These are phyloP conservation scores for Neophaeococcomyces aloes DNA, from an alignment of 2,329 filamentous ascomycete genomes.

Conservation along the genomic window DNA sequence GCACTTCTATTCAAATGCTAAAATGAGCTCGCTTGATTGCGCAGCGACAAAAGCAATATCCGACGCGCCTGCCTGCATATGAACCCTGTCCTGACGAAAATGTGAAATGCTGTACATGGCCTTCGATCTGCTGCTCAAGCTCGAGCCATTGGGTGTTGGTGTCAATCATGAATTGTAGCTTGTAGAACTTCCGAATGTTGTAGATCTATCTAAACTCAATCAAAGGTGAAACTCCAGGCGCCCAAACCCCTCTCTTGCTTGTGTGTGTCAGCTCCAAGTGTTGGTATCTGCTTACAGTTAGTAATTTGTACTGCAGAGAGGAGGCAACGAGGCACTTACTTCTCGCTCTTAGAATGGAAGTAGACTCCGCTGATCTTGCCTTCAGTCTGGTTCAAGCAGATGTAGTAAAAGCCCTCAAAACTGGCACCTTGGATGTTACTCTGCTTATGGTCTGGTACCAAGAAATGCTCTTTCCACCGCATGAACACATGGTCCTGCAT, in stretches of 20 bases:
- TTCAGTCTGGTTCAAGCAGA: constrained; percentile 88
- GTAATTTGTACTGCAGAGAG: constrained; percentile 5
- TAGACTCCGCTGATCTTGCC: constrained; percentile 89
- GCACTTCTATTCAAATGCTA: no score
- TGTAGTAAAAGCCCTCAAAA: constrained; percentile 98
- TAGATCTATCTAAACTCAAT: constrained; percentile 57
- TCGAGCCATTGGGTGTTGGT: background rate
- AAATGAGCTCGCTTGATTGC: no score
- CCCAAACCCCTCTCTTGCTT: constrained; percentile 69
- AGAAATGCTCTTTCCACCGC: constrained; percentile 98
- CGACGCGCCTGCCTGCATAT: no score
- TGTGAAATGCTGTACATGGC: background rate
- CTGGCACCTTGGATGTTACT: constrained; percentile 86
- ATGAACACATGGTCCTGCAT: constrained; percentile 90
- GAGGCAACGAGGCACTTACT: constrained; percentile 50
- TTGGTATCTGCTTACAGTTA: constrained; percentile 58
- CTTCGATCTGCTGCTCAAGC: background rate
- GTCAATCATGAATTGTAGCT: background rate
- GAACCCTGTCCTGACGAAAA: no score
- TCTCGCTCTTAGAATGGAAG: constrained; percentile 96
- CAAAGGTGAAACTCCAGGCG: constrained; percentile 66
- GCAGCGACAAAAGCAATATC: no score
- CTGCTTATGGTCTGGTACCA: constrained; percentile 89
- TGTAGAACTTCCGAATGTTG: background rate
- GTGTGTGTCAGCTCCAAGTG: constrained; percentile 86